These are phyloP conservation scores for Basipetospora chlamydospora DNA, from an alignment of 2,329 filamentous ascomycete species.

Conservation along the genomic window DNA sequence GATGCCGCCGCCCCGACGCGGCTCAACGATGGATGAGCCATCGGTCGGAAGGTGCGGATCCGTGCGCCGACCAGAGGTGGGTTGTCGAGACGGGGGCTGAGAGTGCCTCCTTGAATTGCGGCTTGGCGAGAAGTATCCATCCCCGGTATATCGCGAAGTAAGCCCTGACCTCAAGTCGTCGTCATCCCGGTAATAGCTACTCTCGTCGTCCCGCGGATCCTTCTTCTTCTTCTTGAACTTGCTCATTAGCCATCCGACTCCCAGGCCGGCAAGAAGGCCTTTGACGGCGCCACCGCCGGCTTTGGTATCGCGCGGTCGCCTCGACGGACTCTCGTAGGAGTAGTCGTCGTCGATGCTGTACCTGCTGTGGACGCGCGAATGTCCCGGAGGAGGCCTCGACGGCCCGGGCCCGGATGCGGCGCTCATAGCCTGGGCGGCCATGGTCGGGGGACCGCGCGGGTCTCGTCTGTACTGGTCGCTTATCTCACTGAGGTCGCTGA, in stretches of 20 bases:
- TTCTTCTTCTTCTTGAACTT: constrained; percentile 43
- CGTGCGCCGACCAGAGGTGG: not conserved
- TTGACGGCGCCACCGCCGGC: constrained; percentile 36
- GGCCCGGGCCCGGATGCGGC: constrained; percentile 26
- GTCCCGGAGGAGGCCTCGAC: constrained; percentile 29
- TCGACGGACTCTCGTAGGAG: constrained; percentile 37
- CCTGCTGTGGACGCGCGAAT: constrained; percentile 26
- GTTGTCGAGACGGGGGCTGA: not conserved
- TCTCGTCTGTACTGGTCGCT: constrained; percentile 18
- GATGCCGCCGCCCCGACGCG: constrained; percentile 7
- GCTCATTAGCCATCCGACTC: constrained; percentile 54
- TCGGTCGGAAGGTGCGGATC: constrained; percentile 12
- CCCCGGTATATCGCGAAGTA: constrained; percentile 53
- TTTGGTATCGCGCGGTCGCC: constrained; percentile 30
- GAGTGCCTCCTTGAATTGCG: constrained; percentile 14
- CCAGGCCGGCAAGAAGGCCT: constrained; percentile 44
- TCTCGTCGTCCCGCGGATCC: constrained; percentile 32
- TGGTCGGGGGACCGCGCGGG: constrained; percentile 11
- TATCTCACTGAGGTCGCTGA: constrained; percentile 39
- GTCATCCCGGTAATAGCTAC: constrained; percentile 29
- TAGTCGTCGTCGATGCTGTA: constrained; percentile 24
- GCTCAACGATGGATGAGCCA: constrained; percentile 11
- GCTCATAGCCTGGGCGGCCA: constrained; percentile 23
- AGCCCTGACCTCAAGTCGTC: constrained; percentile 47
- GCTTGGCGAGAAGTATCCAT: constrained; percentile 41